phyloP scores from a whole-genome alignment of 192 early-diverging fungal genomes.

The Polychytrium aggregatum region DNA sequence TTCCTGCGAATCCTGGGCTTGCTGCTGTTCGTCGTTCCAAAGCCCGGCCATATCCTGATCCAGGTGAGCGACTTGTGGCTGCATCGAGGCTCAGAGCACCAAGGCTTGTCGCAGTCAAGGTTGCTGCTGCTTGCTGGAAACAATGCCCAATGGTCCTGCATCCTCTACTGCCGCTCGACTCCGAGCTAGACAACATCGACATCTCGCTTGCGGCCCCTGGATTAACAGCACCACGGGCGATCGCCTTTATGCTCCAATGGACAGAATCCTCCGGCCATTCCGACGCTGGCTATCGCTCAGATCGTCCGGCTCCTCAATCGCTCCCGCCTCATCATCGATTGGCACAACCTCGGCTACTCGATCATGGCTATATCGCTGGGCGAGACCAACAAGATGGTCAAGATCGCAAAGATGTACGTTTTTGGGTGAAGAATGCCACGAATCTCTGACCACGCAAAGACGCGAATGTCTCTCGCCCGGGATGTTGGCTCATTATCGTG shows the following conservation, averaged over 20 bases:
- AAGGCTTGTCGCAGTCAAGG: background rate
- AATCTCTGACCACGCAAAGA: constrained; percentile 1
- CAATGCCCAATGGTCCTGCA: background rate
- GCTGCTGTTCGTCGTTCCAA: constrained; percentile 40
- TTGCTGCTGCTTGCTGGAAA: background rate
- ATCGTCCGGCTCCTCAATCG: constrained; percentile 52
- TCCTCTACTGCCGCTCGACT: no score
- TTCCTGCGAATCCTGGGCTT: constrained; percentile 47
- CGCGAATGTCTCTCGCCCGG: no score
- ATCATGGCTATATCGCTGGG: constrained; percentile 69
- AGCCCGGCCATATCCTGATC: constrained; percentile 58
- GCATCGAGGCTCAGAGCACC: background rate
- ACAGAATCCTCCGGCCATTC: constrained; percentile 91
- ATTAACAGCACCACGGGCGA: background rate
- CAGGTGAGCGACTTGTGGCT: constrained; percentile 57
- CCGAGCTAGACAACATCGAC: no score
- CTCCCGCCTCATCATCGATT: constrained; percentile 77
- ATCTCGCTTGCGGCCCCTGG: no score
- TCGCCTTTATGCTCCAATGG: background rate
- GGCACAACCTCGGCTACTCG: constrained; percentile 95
- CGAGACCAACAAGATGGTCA: constrained; percentile 35
- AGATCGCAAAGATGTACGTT: constrained; percentile 34
- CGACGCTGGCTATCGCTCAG: constrained; percentile 73
- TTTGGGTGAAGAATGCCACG: constrained; percentile 7
- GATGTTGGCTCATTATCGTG: no score